Conservation (phyloP, 768 basidiomycete genomes). For the Amanita molliuscula region DNA sequence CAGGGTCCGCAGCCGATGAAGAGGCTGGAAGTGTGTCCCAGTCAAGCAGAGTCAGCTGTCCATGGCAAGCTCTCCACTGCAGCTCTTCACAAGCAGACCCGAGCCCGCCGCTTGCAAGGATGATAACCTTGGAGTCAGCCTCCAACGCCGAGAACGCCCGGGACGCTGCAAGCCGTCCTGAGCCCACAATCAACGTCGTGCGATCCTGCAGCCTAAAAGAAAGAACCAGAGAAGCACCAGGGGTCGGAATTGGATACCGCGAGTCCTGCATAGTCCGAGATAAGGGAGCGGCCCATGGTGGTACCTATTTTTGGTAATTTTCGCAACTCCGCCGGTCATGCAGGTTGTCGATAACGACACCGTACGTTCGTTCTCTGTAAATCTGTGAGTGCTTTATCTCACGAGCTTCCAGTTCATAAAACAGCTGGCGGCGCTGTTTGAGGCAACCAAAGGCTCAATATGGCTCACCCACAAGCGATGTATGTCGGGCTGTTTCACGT, state of each 20-base stretch:
- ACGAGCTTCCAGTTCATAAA: constrained; percentile 55
- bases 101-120: constrained; percentile 46
- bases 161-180: constrained; percentile 71
- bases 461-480: constrained; percentile 95
- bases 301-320: constrained; percentile 9
- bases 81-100: constrained; percentile 59
- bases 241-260: constrained; percentile 28
- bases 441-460: constrained; percentile 24
- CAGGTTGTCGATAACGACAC: constrained; percentile 48
- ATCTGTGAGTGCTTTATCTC: not conserved
- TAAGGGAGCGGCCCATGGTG: not conserved
- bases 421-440: constrained; percentile 57
- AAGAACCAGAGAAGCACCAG: constrained; percentile 70
- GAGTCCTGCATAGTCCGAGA: not conserved
- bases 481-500: constrained; percentile 21
- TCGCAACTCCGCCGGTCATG: constrained; percentile 22
- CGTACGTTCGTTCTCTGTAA: constrained; percentile 22
- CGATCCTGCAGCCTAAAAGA: constrained; percentile 55
- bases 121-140: constrained; percentile 59
- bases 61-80: constrained; percentile 43
- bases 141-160: constrained; percentile 78
- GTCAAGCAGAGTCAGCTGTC: constrained; percentile 50
- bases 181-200: constrained; percentile 64
- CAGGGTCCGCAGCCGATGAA: constrained; percentile 18
- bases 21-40: constrained; percentile 35